Evolutionary conservation across 768 basidiomycete genomes (phyloP), one percentile per base, ranked within the genome.

Genomic region (Rhizopogon vinicolor): DNA sequence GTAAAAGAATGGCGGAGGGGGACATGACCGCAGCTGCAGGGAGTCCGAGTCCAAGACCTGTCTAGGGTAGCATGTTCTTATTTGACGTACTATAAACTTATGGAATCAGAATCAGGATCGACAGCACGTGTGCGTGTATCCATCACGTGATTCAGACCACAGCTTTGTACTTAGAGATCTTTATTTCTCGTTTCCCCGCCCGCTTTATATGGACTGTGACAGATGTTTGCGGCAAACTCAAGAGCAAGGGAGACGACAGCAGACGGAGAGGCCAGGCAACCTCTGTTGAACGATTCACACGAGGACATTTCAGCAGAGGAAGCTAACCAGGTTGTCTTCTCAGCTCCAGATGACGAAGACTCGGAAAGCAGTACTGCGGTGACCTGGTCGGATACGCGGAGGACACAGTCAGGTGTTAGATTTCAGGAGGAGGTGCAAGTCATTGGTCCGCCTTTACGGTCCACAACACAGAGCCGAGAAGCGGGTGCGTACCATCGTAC

Each of bases 381-480:
- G 18, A 74, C 65, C 10, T 69, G 71, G 14, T 60, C 66, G 8
- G 60, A 67, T 12, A 66, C 73, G 57, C 68, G 71, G 3, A 72
- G 72, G 46, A 63, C 72, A 18, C 74, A 75, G 28, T 79, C 81
- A 35, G 70, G 68, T 8, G 86, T 90, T 41, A 76, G 84, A 43
- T 89, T 90, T 64, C 73, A 80, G 57, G 86, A 91, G 50, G 78
- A 85, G 37, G 84, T 87, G 1, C 83, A 86, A 58, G 78, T 87
- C 43, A 84, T 88, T 62, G 79, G 77, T 4, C 87, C 85, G 0
- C 76, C 87, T 5, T 71, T 92, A 39, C 79, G 83, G 66, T 93
- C 90, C 19, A 91, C 86, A 22, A 71, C 77, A 29, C 74, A 84
- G 52, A 92, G 91, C 66, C 85, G 92, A 54, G 91, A 93, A 75